Base-by-base conservation (phyloP, 768 basidiomycete species). In the Grammothele lineata region DNA sequence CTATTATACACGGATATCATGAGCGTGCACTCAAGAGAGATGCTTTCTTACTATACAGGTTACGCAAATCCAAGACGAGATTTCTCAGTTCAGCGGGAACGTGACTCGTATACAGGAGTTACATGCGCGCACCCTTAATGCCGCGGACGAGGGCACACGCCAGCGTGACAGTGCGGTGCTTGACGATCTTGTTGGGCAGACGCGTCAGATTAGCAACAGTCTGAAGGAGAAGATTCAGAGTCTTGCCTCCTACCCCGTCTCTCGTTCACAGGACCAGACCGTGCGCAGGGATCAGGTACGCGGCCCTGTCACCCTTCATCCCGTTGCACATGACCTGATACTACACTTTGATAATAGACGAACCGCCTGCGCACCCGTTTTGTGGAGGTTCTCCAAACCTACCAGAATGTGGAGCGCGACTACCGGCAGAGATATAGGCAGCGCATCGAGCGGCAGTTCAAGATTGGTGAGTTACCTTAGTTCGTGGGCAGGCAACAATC, bases 361-460 rank as follows among this genome's bases (percentile, higher is more conserved):
- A 30, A 30, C 27, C 27, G 27, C 8, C 14, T 30, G 27, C 63
- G 56, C n/a, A 43, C 43, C 12, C 51, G 90, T 56, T 93, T 93
- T 58, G 76, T 90, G 35, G 91, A 92, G 53, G 83, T 87, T 18
- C 81, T 92, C 51, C 92, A 92, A 67, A 81, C 76, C 51, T 92
- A 91, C 59, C 87, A 92, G 62, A 76, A 75, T 21, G 86, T 90
- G 27, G 91, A 93, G 61, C 81, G 85, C 56, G 82, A 87, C 58
- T 82, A 88, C 60, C 80, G 90, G 27, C 68, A 76, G 50, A 84
- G 80, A 65, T 85, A 87, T 67, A 89, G 84, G 67, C 81, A 88
- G 63, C 72, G 88, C 21, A 79, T 92, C 69, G 87, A 88, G 62
- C 74, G 90, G 49, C 88, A 96, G 66, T 87, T 87, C 68, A 89